Evolutionary conservation across 2,329 filamentous ascomycete genomes (phyloP).

Genomic region (Thelonectria discophora): DNA sequence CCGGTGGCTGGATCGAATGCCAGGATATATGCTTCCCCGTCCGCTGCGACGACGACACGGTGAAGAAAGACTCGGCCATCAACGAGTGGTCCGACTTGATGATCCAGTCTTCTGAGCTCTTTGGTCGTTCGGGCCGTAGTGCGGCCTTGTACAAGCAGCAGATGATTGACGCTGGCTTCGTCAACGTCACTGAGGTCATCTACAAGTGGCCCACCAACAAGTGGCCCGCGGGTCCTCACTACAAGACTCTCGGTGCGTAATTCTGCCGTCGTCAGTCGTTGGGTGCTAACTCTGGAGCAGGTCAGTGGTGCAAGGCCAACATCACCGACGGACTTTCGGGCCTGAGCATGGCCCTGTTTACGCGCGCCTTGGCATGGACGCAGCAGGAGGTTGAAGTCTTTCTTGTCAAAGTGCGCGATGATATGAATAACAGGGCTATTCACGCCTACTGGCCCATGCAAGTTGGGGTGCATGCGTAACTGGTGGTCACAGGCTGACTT

Average conservation of each 20-base stretch:
- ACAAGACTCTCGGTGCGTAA: slow-evolving; percentile 59
- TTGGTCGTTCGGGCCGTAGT: slow-evolving; percentile 45
- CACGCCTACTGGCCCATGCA: slow-evolving; percentile 53
- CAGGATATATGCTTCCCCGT: slow-evolving; percentile 53
- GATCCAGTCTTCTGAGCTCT: slow-evolving; percentile 42
- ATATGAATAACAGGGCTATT: slow-evolving; percentile 47
- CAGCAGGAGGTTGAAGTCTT: slow-evolving; percentile 46
- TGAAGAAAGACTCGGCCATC: slow-evolving; percentile 42
- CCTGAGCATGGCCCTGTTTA: slow-evolving; percentile 51
- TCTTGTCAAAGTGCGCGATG: slow-evolving; percentile 44
- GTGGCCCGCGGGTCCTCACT: slow-evolving; percentile 61
- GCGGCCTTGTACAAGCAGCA: slow-evolving; percentile 46
- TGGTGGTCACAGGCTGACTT: neutral
- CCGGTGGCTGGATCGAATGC: slow-evolving; percentile 56
- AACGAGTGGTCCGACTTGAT: slow-evolving; percentile 43
- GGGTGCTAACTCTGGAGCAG: slow-evolving; percentile 49
- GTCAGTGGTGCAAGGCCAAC: slow-evolving; percentile 48
- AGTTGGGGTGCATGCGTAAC: slow-evolving; percentile 15
- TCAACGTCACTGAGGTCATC: slow-evolving; percentile 57
- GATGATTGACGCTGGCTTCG: slow-evolving; percentile 62
- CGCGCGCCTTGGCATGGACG: slow-evolving; percentile 49
- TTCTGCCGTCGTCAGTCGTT: neutral
- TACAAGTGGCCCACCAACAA: slow-evolving; percentile 60
- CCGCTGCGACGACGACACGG: slow-evolving; percentile 53
- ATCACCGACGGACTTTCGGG: slow-evolving; percentile 47